A percentile compares a stretch with the other conserved stretches of the same genome.
Evolutionary conservation across 2,329 filamentous ascomycete species (phyloP).

Genomic region (Colletotrichum melonis): DNA sequence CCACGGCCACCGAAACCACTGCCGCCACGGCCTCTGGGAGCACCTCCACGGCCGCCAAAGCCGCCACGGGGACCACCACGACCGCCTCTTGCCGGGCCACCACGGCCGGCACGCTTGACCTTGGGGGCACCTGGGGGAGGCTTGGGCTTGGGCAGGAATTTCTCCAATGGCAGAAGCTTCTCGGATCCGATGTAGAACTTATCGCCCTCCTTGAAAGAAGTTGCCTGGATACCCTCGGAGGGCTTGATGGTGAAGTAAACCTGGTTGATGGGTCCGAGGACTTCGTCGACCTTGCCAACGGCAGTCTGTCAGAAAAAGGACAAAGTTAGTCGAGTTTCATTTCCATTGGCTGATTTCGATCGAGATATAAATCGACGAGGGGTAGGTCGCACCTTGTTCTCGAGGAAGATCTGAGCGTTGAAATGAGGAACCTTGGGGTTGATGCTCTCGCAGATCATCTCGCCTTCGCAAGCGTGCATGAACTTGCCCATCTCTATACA

Average conservation of each 20-base stretch:
- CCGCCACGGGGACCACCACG: conserved; percentile 52
- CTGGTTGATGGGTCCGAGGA: conserved; percentile 96
- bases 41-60: conserved; percentile 39
- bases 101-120: conserved; percentile 68
- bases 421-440: conserved; percentile 98
- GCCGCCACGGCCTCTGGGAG: conserved; percentile 40
- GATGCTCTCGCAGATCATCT: conserved; percentile 96
- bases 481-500: conserved; percentile 88
- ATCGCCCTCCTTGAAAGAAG: conserved; percentile 94
- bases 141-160: conserved; percentile 97
- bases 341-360: neutral
- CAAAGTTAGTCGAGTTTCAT: neutral
- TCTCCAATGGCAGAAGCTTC: conserved; percentile 94
- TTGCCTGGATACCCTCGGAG: conserved; percentile 93
- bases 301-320: conserved; percentile 66
- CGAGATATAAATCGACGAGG: neutral
- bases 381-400: conserved; percentile 81
- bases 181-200: conserved; percentile 97
- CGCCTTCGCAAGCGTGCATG: conserved; percentile 94
- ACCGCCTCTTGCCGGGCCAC: conserved; percentile 53
- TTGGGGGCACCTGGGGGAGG: conserved; percentile 71
- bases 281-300: conserved; percentile 97
- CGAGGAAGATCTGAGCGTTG: conserved; percentile 98
- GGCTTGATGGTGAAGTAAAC: conserved; percentile 99
- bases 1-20: conserved; percentile 42